phyloP scores from a whole-genome alignment of 163 green algal genomes.

The Scenedesmus sp. region DNA sequence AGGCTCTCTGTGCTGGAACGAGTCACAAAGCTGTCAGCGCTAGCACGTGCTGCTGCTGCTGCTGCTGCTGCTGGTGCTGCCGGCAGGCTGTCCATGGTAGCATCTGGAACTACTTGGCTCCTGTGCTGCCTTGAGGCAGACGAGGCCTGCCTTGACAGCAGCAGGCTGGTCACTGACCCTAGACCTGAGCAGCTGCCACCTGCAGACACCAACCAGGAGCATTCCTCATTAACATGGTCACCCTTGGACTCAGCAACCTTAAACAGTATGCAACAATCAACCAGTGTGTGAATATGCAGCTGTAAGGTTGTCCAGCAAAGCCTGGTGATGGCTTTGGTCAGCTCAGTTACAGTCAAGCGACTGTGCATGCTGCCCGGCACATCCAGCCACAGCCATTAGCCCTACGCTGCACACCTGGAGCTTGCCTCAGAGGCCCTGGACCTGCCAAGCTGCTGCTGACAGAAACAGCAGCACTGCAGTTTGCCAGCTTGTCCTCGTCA shows the following conservation, averaged over 20 bases:
- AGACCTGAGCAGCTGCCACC: not conserved
- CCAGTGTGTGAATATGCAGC: not conserved
- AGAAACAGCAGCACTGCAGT: not conserved
- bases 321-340: not conserved
- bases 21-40: not conserved
- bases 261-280: not conserved
- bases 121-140: not conserved
- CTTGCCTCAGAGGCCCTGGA: not conserved
- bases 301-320: not conserved
- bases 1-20: slow-evolving; percentile 14
- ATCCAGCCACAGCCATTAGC: not conserved
- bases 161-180: not conserved
- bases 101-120: not conserved
- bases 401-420: not conserved
- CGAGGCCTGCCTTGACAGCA: not conserved
- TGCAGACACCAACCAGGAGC: not conserved
- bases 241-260: not conserved
- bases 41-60: slow-evolving; percentile 19
- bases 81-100: slow-evolving; percentile 6
- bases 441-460: not conserved
- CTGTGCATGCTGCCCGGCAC: not conserved
- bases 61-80: not conserved
- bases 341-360: not conserved
- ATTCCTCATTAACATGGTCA: no score
- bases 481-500: not conserved